A percentile compares a stretch with the other conserved stretches of the same genome.
These are phyloP conservation scores for Talaromyces sp. DNA, from an alignment of 2,329 filamentous ascomycete species.

Conservation along the genomic window DNA sequence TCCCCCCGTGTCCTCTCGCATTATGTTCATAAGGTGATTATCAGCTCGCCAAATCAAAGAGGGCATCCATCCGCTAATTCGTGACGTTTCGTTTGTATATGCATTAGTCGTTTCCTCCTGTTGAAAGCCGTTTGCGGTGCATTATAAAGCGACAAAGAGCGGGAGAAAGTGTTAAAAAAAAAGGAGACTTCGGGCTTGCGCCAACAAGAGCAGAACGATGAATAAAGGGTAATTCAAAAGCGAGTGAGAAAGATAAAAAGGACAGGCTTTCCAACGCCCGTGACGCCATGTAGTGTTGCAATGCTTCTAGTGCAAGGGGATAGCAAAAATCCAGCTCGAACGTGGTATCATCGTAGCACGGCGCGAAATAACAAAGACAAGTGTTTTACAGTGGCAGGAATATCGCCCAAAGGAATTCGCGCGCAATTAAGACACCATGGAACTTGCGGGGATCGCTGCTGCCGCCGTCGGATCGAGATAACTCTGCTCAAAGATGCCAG, in stretches of 20 bases:
- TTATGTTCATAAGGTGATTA: not conserved
- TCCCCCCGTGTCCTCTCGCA: not conserved
- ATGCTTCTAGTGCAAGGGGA: not conserved
- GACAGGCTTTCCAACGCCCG: not conserved
- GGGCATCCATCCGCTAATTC: not conserved
- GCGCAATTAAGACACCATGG: slow-evolving; percentile 4
- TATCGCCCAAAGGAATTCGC: not conserved
- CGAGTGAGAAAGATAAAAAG: not conserved
- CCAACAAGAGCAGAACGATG: not conserved
- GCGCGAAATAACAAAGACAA: not conserved
- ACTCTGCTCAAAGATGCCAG: slow-evolving; percentile 29
- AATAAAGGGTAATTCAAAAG: not conserved
- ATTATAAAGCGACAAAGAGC: not conserved
- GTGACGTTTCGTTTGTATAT: not conserved
- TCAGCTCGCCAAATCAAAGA: not conserved
- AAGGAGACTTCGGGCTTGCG: slow-evolving; percentile 1
- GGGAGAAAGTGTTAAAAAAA: not conserved
- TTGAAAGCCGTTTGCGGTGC: not conserved
- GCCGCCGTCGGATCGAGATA: not conserved
- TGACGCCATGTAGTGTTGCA: not conserved
- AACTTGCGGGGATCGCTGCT: slow-evolving; percentile 12
- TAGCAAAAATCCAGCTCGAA: not conserved
- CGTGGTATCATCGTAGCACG: not conserved
- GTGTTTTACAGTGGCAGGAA: not conserved
- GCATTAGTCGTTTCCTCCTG: not conserved